A percentile compares a stretch with the other conserved stretches of the same genome.
phyloP scores from a whole-genome alignment of 1,284 basidiomycete genomes.

The Anthracocystis setariae region DNA sequence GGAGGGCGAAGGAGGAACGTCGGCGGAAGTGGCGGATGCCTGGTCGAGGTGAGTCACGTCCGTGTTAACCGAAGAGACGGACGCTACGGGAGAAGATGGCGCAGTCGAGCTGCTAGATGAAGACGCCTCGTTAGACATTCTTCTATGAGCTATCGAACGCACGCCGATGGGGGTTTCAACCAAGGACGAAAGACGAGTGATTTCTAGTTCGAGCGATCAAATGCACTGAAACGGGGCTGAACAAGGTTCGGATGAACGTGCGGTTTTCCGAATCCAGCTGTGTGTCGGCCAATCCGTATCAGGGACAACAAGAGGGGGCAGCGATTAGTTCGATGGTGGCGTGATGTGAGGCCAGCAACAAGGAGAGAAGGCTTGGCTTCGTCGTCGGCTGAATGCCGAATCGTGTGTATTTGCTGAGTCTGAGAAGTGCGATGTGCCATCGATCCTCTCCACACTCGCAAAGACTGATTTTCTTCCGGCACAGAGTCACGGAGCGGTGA shows the following conservation, averaged over 20 bases:
- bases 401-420: slow-evolving; percentile 1
- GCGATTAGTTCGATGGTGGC: too few species aligned
- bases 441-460: too few species aligned
- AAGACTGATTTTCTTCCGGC: neutral
- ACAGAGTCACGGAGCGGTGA: neutral
- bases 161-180: neutral
- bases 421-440: too few species aligned
- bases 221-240: neutral
- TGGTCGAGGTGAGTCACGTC: slow-evolving; percentile 44
- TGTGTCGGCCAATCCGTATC: too few species aligned
- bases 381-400: slow-evolving; percentile 12
- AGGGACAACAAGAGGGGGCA: too few species aligned
- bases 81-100: slow-evolving; percentile 30
- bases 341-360: too few species aligned
- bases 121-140: slow-evolving; percentile 27
- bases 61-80: slow-evolving; percentile 27
- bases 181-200: neutral
- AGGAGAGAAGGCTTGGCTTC: neutral
- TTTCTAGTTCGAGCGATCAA: neutral
- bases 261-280: too few species aligned
- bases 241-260: neutral
- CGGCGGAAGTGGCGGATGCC: slow-evolving; percentile 55
- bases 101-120: slow-evolving; percentile 30
- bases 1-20: slow-evolving; percentile 53
- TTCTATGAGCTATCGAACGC: neutral